Conservation (phyloP, 2,329 filamentous ascomycete genomes). For the Stagonosporopsis vannaccii region DNA sequence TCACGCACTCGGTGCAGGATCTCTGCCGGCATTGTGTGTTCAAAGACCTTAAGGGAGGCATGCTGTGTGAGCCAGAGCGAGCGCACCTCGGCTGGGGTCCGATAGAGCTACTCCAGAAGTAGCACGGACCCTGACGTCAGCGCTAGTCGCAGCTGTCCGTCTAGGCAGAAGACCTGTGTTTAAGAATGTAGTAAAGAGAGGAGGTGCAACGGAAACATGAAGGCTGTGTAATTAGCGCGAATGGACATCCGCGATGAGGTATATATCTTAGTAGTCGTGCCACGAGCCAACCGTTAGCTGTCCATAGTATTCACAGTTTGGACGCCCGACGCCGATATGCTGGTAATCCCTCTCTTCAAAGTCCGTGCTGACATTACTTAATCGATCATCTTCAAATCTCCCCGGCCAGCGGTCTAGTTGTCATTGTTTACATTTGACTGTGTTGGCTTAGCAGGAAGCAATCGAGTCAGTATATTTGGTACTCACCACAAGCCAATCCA, state of each 20-base stretch:
- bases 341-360: slow-evolving; percentile 25
- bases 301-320: slow-evolving; percentile 16
- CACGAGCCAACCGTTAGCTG: background rate
- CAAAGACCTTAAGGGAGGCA: slow-evolving; percentile 50
- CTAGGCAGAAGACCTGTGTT: background rate
- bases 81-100: background rate
- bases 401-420: slow-evolving; percentile 13
- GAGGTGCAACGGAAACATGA: background rate
- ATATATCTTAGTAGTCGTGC: slow-evolving; percentile 3
- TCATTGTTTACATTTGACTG: slow-evolving; percentile 17
- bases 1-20: slow-evolving; percentile 64
- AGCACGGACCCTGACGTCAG: slow-evolving; percentile 6
- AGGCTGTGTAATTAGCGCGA: background rate
- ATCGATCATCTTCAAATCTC: background rate
- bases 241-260: background rate
- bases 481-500: slow-evolving; percentile 96
- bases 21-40: slow-evolving; percentile 54
- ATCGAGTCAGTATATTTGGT: slow-evolving; percentile 18
- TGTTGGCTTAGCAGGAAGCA: background rate
- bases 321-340: slow-evolving; percentile 31
- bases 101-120: background rate
- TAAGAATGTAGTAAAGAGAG: background rate
- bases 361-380: slow-evolving; percentile 17
- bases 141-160: slow-evolving; percentile 2
- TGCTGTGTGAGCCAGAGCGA: slow-evolving; percentile 22